phyloP scores from a whole-genome alignment of 139 green algal species.

The Microglena sp. region DNA sequence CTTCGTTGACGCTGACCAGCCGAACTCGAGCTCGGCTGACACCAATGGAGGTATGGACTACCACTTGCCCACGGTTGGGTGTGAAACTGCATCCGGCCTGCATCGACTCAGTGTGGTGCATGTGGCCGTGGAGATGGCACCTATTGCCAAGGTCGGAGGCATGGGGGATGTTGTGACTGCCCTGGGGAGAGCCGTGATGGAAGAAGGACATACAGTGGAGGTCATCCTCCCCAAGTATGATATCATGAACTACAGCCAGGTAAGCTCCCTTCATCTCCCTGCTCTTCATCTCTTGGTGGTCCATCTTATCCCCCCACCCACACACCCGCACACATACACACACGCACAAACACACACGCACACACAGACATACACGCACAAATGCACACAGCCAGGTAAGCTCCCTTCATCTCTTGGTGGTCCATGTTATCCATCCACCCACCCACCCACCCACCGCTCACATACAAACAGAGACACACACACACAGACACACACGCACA shows the following conservation, averaged over 20 bases:
- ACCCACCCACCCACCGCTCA: no score
- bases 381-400: no score
- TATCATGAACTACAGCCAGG: slow-evolving; percentile 74
- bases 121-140: slow-evolving; percentile 95
- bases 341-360: no score
- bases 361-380: no score
- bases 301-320: no score
- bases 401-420: no score
- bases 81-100: neutral
- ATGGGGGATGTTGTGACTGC: slow-evolving; percentile 92
- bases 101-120: slow-evolving; percentile 61
- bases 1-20: slow-evolving; percentile 69
- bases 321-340: no score
- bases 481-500: no score
- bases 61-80: slow-evolving; percentile 54
- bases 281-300: no score
- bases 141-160: slow-evolving; percentile 95
- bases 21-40: slow-evolving; percentile 58
- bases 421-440: no score
- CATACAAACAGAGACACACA: no score
- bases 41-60: slow-evolving; percentile 90
- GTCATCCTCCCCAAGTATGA: slow-evolving; percentile 94
- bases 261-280: slow-evolving; percentile 8
- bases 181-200: slow-evolving; percentile 76
- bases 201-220: slow-evolving; percentile 72